Evolutionary conservation across 2,329 filamentous ascomycete species (phyloP).

Genomic region (Podosphaera xanthii): DNA sequence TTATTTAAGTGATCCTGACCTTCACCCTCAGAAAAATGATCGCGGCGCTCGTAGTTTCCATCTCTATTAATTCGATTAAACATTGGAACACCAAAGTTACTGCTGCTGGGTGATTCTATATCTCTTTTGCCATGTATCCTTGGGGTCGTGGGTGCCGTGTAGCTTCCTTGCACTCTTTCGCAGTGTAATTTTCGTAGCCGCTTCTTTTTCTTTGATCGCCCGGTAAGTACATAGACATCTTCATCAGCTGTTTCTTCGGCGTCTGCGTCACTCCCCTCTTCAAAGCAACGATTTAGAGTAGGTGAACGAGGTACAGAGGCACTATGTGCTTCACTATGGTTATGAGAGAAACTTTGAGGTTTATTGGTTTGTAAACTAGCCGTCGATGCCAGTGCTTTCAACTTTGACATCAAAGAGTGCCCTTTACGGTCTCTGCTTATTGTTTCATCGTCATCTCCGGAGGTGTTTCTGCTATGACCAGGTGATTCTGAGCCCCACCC

Average conservation of each 20-base stretch:
- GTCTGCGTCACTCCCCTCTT: constrained; percentile 52
- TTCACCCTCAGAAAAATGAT: constrained; percentile 53
- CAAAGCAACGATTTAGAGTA: constrained; percentile 22
- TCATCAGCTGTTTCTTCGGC: constrained; percentile 76
- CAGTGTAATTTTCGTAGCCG: constrained; percentile 34
- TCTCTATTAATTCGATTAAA: constrained; percentile 43
- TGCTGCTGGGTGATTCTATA: constrained; percentile 12
- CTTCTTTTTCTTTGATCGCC: constrained; percentile 37
- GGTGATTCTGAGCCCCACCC: constrained; percentile 22
- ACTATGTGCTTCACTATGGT: constrained; percentile 16
- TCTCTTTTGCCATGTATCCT: constrained; percentile 16
- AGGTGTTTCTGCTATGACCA: constrained; percentile 36
- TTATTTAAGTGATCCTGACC: constrained; percentile 37
- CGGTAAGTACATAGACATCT: constrained; percentile 23
- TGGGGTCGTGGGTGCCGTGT: constrained; percentile 37
- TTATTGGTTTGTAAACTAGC: constrained; percentile 22
- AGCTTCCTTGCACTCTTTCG: constrained; percentile 30
- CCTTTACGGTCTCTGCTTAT: constrained; percentile 34
- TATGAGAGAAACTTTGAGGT: constrained; percentile 17
- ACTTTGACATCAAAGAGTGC: constrained; percentile 51
- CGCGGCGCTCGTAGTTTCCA: constrained; percentile 29
- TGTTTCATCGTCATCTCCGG: constrained; percentile 41
- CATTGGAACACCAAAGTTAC: constrained; percentile 20
- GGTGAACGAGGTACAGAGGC: constrained; percentile 26
- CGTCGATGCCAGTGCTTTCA: constrained; percentile 46